Conservation (phyloP, 2,329 filamentous ascomycete species). For the Monilinia vaccinii-corymbosi region DNA sequence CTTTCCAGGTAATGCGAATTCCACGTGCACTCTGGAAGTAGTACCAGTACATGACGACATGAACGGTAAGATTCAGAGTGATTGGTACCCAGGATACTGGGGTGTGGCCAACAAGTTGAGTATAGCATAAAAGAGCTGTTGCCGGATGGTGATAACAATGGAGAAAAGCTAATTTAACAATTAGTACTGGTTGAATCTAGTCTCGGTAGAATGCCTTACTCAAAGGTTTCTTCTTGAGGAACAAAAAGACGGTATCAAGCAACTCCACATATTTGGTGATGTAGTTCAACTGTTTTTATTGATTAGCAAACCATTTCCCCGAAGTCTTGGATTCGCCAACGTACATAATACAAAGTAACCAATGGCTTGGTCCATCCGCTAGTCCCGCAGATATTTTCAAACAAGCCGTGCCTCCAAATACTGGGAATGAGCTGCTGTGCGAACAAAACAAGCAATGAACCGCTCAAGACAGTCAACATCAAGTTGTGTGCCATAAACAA, state of each 20-base stretch:
- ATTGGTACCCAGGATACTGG: slow-evolving; percentile 94
- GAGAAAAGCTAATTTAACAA: slow-evolving; percentile 61
- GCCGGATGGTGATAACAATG: slow-evolving; percentile 99
- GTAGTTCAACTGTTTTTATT: slow-evolving; percentile 71
- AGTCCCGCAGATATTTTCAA: slow-evolving; percentile 76
- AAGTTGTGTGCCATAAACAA: slow-evolving; percentile 97
- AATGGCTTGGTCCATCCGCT: slow-evolving; percentile 95
- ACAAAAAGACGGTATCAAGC: slow-evolving; percentile 90
- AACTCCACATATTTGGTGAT: slow-evolving; percentile 96
- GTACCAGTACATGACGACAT: slow-evolving; percentile 99
- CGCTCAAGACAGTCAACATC: slow-evolving; percentile 79
- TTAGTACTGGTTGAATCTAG: not conserved
- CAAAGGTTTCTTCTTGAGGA: slow-evolving; percentile 98
- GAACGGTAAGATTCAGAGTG: slow-evolving; percentile 81
- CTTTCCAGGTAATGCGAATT: slow-evolving; percentile 98
- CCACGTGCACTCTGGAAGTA: slow-evolving; percentile 98
- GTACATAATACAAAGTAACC: slow-evolving; percentile 91
- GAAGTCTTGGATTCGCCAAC: slow-evolving; percentile 31
- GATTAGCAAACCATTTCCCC: slow-evolving; percentile 28
- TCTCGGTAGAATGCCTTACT: slow-evolving; percentile 41
- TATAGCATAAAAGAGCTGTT: slow-evolving; percentile 95
- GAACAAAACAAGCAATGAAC: slow-evolving; percentile 70
- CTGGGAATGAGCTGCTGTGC: slow-evolving; percentile 85
- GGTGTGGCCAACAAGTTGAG: slow-evolving; percentile 85
- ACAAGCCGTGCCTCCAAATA: slow-evolving; percentile 69